Conservation (phyloP, 1,284 basidiomycete species). For the Pseudozyma thailandica region DNA sequence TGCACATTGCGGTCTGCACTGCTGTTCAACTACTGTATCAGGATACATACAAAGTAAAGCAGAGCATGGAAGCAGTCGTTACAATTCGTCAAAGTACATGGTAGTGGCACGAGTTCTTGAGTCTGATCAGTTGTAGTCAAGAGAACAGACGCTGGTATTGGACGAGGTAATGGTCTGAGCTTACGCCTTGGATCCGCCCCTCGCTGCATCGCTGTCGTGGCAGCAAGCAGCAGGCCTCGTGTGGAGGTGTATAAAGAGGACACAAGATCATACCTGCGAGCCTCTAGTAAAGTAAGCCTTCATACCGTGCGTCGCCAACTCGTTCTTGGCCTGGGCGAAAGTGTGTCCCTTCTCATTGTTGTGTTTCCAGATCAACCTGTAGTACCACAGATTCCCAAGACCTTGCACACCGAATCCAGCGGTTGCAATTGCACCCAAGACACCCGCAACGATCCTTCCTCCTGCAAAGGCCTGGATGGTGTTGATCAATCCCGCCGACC, state of each 20-base stretch:
- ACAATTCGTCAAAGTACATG: conserved; percentile 24
- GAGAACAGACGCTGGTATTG: not conserved
- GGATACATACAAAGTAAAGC: not conserved
- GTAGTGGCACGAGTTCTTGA: not conserved
- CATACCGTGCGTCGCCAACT: conserved; percentile 84
- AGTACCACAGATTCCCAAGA: conserved; percentile 82
- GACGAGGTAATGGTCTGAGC: not conserved
- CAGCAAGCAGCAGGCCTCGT: not conserved
- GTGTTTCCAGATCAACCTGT: conserved; percentile 82
- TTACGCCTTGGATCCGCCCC: not conserved
- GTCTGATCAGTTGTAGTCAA: not conserved
- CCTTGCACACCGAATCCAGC: conserved; percentile 89
- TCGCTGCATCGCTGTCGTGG: too few relatives aligned
- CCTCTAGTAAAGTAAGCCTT: conserved; percentile 77
- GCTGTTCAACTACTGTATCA: too few relatives aligned
- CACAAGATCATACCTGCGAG: conserved; percentile 26
- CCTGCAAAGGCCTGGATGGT: conserved; percentile 75
- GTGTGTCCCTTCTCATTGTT: conserved; percentile 74
- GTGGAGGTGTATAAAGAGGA: not conserved
- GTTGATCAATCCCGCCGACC: conserved; percentile 93
- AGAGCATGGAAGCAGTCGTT: conserved; percentile 2
- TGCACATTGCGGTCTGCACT: too few relatives aligned
- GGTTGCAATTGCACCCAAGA: conserved; percentile 81
- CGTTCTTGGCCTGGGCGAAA: conserved; percentile 78
- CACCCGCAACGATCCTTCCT: conserved; percentile 52